Base-by-base conservation (phyloP, 2,329 filamentous ascomycete species). In the Penicillium brasilianum region DNA sequence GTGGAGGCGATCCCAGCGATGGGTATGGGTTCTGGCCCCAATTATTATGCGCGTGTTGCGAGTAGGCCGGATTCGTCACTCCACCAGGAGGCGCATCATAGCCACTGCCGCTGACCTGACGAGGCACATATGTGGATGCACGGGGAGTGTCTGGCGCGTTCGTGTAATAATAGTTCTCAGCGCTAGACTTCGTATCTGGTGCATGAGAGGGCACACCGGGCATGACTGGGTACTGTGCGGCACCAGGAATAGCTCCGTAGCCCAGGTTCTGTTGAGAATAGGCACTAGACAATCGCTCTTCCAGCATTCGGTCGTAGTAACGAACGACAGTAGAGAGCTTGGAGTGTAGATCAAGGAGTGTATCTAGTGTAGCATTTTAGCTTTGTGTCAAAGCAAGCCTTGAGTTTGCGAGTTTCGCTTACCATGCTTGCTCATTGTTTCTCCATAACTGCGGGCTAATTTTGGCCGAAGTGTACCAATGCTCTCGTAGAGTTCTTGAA, bases 401-500 rank as follows among this genome's bases (percentile, higher is more conserved):
- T 5, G 6, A 28, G 41, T 37, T 3, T 34, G n/a, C 14, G 7
- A 50, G 51, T 48, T 43, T 11, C 30, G 79, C 87, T 74, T 81
- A 92, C 92, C 93, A 77, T 98, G 95, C 78, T 99, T 99, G 85
- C 95, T 98, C 95, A 99, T 98, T 0, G 95, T 97, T 80, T 99
- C 95, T 58, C 95, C 95, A 74, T 98, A 97, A 0, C 94, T 97
- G 59, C 95, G 87, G 4, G 95, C 95, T 58, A 99, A 83, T 77
- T 99, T 99, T 1, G 95, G 95, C 53, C 95, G 87, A 64, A 99
- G 81, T 16, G 92, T 85, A n/a, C 94, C 93, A 70, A 99, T 98
- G 70, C 93, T 96, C 73, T 98, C 95, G 75, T 99, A 99, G 4
- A 99, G 83, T 78, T 99, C 95, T 77, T 99, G 95, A 54, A 99